Percentiles rank a stretch among this genome's conserved stretches.
Conservation (phyloP, 106 monocot genomes). For the Xerophyta viscosa region DNA sequence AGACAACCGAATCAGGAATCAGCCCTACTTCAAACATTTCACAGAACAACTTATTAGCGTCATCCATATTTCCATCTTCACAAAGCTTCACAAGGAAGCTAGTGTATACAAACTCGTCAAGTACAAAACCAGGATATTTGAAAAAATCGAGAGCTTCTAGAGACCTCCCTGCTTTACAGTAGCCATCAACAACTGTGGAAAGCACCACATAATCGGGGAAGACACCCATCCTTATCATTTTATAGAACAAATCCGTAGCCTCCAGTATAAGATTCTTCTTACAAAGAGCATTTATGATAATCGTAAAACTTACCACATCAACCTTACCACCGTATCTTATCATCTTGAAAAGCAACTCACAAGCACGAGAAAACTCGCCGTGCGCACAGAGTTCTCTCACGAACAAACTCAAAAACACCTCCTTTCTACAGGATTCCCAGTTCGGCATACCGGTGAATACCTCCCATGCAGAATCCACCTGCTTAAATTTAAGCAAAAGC, state of each 20-base stretch:
- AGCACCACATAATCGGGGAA: constrained; percentile 18
- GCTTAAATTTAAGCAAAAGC: constrained; percentile 9
- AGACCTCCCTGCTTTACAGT: constrained; percentile 41
- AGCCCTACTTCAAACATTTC: constrained; percentile 35
- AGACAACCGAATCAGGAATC: constrained; percentile 35
- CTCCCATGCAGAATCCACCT: constrained; percentile 13
- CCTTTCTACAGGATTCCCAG: not conserved
- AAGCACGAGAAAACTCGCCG: constrained; percentile 26
- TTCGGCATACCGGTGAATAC: constrained; percentile 24
- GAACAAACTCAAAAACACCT: constrained; percentile 24
- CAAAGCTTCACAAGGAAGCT: constrained; percentile 36
- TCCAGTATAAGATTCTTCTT: constrained; percentile 31
- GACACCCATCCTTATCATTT: constrained; percentile 22
- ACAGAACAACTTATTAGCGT: constrained; percentile 17
- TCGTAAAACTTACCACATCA: constrained; percentile 24
- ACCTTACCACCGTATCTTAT: constrained; percentile 4
- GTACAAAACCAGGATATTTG: constrained; percentile 5
- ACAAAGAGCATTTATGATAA: constrained; percentile 29
- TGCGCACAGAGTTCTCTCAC: constrained; percentile 16
- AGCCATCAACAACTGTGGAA: constrained; percentile 34
- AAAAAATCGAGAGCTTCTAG: constrained; percentile 15
- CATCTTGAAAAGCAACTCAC: constrained; percentile 25
- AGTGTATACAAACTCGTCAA: constrained; percentile 36
- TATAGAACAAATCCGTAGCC: constrained; percentile 29
- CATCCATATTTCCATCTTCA: constrained; percentile 24